Conservation (phyloP, 495 filamentous ascomycete species). For the Lindgomyces ingoldianus region DNA sequence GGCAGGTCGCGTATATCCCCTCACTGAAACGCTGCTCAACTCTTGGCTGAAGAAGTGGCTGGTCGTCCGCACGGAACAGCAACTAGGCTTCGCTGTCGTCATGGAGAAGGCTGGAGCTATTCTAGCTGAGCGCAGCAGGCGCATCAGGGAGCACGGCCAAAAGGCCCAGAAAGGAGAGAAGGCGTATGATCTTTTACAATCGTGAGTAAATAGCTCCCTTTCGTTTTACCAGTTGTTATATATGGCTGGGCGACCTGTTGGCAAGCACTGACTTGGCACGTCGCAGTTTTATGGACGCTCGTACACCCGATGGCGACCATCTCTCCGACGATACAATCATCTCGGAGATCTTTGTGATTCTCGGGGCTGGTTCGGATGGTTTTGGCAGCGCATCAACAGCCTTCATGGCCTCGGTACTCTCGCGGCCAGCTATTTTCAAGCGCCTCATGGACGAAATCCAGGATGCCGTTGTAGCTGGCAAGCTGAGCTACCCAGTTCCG, state of each 20-base stretch:
- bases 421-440: constrained; percentile 50
- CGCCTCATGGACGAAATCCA: constrained; percentile 62
- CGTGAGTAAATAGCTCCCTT: too few relatives aligned
- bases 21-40: too few relatives aligned
- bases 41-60: too few relatives aligned
- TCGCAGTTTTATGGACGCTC: constrained; percentile 52
- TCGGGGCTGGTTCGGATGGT: constrained; percentile 68
- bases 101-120: too few relatives aligned
- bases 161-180: too few relatives aligned
- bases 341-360: constrained; percentile 56
- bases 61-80: constrained; percentile 57
- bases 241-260: too few relatives aligned
- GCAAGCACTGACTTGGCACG: too few relatives aligned
- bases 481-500: constrained; percentile 42
- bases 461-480: constrained; percentile 40
- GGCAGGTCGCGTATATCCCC: constrained; percentile 54
- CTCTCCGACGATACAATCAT: constrained; percentile 55
- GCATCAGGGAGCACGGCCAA: too few relatives aligned
- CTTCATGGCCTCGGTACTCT: constrained; percentile 56
- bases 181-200: too few relatives aligned
- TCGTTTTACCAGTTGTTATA: too few relatives aligned
- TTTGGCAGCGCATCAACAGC: constrained; percentile 59
- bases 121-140: too few relatives aligned
- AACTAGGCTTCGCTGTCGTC: too few relatives aligned
- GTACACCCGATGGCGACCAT: constrained; percentile 51